Evolutionary conservation across 176 grass and related monocot genomes (phyloP).

Genomic region (Hordeum vulgare): DNA sequence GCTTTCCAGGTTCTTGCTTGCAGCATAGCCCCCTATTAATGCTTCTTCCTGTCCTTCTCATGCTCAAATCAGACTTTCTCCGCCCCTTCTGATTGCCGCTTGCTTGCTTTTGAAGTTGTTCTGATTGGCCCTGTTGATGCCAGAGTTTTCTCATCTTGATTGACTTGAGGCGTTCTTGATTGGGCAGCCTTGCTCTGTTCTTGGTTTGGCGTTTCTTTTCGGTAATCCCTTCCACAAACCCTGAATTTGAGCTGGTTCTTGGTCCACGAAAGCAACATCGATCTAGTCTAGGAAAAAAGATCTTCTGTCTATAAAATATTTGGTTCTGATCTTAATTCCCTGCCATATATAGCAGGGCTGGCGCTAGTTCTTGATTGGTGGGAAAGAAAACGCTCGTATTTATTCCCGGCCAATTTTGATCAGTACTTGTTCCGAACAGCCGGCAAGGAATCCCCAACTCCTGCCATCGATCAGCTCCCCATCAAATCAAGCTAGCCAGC

Average conservation of each 20-base stretch:
- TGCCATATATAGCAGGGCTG: background rate
- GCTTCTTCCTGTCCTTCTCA: background rate
- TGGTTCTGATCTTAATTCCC: background rate
- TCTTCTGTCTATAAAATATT: background rate
- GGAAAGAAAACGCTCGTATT: background rate
- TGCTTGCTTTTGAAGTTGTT: background rate
- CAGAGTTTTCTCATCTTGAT: background rate
- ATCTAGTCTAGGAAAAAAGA: background rate
- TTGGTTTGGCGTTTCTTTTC: background rate
- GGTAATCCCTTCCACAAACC: background rate
- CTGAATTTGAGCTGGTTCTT: background rate
- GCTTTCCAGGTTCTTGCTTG: slow-evolving; percentile 20
- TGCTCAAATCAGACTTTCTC: background rate
- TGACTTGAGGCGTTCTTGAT: background rate
- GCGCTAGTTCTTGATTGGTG: background rate
- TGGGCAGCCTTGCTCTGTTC: background rate
- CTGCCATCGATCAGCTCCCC: background rate
- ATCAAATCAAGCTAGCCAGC: background rate
- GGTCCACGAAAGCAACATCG: background rate
- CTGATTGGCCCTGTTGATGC: background rate
- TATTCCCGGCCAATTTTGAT: background rate
- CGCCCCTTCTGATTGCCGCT: background rate
- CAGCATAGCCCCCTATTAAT: slow-evolving; percentile 8
- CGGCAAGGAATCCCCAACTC: background rate
- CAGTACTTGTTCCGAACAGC: background rate